Conservation (phyloP, 2,329 filamentous ascomycete genomes). For the Penicillium sp. region DNA sequence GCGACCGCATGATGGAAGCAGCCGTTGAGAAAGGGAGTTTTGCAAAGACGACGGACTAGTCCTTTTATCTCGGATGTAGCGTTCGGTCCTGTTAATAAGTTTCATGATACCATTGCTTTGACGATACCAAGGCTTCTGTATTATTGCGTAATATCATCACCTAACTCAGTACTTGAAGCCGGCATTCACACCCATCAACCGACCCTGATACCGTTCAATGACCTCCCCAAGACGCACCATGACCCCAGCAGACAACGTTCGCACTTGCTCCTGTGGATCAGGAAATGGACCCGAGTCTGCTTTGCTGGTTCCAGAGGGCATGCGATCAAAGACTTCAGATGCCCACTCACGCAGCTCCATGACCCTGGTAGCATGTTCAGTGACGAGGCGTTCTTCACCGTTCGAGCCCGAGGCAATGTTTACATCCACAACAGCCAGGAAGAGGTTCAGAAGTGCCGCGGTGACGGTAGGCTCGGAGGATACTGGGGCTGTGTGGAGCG, state of each 20-base stretch:
- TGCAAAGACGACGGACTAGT: conserved; percentile 38
- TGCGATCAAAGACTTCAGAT: conserved; percentile 68
- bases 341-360: conserved; percentile 90
- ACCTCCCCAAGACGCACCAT: conserved; percentile 81
- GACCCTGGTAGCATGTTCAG: conserved; percentile 72
- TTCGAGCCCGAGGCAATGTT: conserved; percentile 57
- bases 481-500: conserved; percentile 57
- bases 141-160: neutral
- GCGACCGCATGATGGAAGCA: conserved; percentile 83
- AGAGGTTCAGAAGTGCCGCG: conserved; percentile 73
- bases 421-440: conserved; percentile 79
- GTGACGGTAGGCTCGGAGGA: conserved; percentile 67
- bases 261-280: conserved; percentile 41
- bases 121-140: neutral
- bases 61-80: conserved; percentile 8
- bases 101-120: conserved; percentile 19
- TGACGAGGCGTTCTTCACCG: conserved; percentile 70
- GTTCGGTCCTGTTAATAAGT: conserved; percentile 10
- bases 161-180: conserved; percentile 43
- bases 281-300: conserved; percentile 62
- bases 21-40: conserved; percentile 74
- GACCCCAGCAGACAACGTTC: conserved; percentile 71
- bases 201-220: conserved; percentile 75
- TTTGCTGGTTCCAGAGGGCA: conserved; percentile 57
- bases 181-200: conserved; percentile 71